Evolutionary conservation across 768 basidiomycete genomes (phyloP), one percentile per base, ranked within the genome.

Genomic region (Amanita pseudoporphyria): DNA sequence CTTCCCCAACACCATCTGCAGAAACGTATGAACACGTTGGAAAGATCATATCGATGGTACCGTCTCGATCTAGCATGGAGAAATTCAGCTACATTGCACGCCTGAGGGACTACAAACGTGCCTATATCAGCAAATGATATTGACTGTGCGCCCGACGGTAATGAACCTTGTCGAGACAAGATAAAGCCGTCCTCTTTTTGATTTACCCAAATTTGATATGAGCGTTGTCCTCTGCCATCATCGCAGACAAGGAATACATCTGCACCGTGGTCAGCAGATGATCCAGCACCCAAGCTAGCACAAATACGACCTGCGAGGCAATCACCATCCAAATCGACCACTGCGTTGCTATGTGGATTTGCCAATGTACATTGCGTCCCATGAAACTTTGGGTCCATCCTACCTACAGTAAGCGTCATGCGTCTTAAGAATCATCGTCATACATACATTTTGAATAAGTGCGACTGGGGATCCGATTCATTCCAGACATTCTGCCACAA

Each of bases 21-120:
- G 86, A 83, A n/a, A 88, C 78, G 2, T 73, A 76, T 0, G 71
- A 66, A 61, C 96, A 99, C 0, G 87, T 87, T 0, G 89, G 77
- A 60, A 97, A 91, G 39, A 99, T 73, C 76, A 98, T 81, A 63
- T 98, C 96, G 28, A 98, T 87, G 1, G 95, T 94, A 1, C 96
- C 96, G 57, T 98, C 96, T 6, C 96, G 82, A 59, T 98, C 94
- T 87, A 52, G 2, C 45, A 45, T 6, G 9, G 1, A 36, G 7
- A 18, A 14, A 52, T 44, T 33, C 48, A 53, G 24, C 51, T 3
- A 16, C 35, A n/a, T 41, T 28, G 47, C 6, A 18, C 46, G 45
- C 14, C 42, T n/a, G 5, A 51, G 28, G 26, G 21, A 19, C 16
- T 28, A 28, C 14, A 32, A 35, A 64, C 72, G 50, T 59, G 90